These are phyloP conservation scores for Drosera capensis DNA, from an alignment of 148 eudicot genomes.

Conservation along the genomic window DNA sequence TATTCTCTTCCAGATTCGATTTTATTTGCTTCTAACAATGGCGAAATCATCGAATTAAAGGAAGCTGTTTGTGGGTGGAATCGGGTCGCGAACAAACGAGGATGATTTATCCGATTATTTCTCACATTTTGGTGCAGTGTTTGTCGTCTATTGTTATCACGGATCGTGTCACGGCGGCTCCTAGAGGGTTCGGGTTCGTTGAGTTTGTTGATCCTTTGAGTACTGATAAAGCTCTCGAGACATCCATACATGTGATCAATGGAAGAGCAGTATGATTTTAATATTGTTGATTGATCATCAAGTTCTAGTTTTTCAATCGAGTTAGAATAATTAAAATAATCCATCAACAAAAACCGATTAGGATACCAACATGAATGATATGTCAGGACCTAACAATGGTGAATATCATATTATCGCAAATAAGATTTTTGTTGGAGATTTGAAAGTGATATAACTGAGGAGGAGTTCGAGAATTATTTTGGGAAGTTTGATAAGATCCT, in stretches of 20 bases:
- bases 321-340: constrained; percentile 44
- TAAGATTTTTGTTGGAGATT: constrained; percentile 90
- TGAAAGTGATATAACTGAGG: constrained; percentile 57
- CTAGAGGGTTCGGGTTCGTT: constrained; percentile 76
- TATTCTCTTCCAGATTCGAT: not conserved
- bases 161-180: constrained; percentile 39
- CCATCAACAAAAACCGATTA: constrained; percentile 20
- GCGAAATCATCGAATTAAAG: constrained; percentile 40
- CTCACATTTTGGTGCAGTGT: constrained; percentile 39
- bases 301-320: not conserved
- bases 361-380: constrained; percentile 25
- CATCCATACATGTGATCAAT: constrained; percentile 30
- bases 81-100: constrained; percentile 46
- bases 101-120: constrained; percentile 34
- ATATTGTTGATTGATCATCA: not conserved
- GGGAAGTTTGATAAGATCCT: constrained; percentile 65
- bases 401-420: constrained; percentile 31
- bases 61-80: constrained; percentile 71
- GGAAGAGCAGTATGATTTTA: constrained; percentile 43
- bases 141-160: constrained; percentile 27
- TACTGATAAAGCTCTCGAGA: constrained; percentile 38
- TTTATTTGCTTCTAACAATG: constrained; percentile 13
- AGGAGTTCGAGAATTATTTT: constrained; percentile 60
- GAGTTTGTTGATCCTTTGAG: constrained; percentile 39
- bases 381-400: constrained; percentile 7